phyloP scores from a whole-genome alignment of 805 yeast genomes.

The Barnettozyma californica region DNA sequence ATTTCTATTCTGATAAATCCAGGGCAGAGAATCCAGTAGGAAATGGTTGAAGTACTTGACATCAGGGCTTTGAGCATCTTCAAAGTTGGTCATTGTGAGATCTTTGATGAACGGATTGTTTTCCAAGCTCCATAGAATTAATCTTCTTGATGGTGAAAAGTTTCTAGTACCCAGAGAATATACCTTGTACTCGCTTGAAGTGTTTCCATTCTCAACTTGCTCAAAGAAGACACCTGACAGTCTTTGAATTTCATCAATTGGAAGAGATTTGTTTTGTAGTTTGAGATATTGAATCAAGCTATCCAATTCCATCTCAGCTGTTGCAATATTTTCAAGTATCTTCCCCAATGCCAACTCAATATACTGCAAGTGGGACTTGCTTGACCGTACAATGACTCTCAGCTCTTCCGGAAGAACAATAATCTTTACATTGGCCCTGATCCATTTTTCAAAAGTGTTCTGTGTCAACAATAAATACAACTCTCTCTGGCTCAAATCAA shows the following conservation, averaged over 20 bases:
- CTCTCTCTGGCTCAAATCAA: constrained; percentile 17
- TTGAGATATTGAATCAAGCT: constrained; percentile 11
- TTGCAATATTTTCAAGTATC: constrained; percentile 12
- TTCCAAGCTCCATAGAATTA: constrained; percentile 24
- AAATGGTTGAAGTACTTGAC: constrained; percentile 7
- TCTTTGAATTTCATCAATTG: constrained; percentile 21
- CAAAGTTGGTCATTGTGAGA: constrained; percentile 1
- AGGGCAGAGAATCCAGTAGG: constrained; percentile 20
- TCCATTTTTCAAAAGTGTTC: constrained; percentile 22
- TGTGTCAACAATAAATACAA: constrained; percentile 18
- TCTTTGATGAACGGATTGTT: constrained; percentile 20
- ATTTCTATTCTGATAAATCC: constrained; percentile 20
- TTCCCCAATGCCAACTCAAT: constrained; percentile 21
- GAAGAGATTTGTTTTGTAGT: constrained; percentile 9
- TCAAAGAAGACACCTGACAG: constrained; percentile 22
- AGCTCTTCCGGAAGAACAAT: constrained; percentile 15
- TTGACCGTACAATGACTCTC: constrained; percentile 21
- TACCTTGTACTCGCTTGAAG: constrained; percentile 12
- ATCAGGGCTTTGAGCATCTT: constrained; percentile 7
- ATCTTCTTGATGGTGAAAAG: constrained; percentile 20
- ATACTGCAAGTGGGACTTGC: constrained; percentile 20
- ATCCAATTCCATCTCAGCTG: constrained; percentile 14
- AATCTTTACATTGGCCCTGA: constrained; percentile 23
- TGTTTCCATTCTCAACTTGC: background rate
- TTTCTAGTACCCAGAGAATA: constrained; percentile 16